Conservation (phyloP, 768 basidiomycete genomes). For the Phlegmacium glaucopus region DNA sequence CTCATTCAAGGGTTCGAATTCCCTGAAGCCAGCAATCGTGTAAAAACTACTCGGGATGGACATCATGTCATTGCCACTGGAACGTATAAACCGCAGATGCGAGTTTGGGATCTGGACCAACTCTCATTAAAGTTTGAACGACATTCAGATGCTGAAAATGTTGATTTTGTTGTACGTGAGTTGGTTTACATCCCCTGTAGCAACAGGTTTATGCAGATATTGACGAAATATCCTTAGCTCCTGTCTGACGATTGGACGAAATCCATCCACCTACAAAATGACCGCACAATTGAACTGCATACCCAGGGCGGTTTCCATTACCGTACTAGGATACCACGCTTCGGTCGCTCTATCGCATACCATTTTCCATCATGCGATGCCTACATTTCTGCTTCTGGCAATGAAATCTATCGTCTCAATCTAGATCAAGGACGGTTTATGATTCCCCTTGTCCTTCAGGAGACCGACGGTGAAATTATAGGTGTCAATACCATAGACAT, state of each 20-base stretch:
- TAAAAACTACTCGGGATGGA: constrained; percentile 90
- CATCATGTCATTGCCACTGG: constrained; percentile 93
- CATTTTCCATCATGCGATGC: constrained; percentile 94
- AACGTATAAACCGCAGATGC: constrained; percentile 96
- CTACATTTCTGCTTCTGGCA: constrained; percentile 78
- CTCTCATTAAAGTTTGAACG: constrained; percentile 93
- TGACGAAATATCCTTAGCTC: constrained; percentile 45
- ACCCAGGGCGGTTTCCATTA: constrained; percentile 93
- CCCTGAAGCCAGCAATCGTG: constrained; percentile 90
- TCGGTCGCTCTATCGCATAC: constrained; percentile 89
- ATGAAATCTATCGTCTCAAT: constrained; percentile 90
- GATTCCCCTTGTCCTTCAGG: constrained; percentile 65
- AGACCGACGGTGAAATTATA: constrained; percentile 51
- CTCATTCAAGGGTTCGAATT: constrained; percentile 97
- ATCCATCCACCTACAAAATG: constrained; percentile 92
- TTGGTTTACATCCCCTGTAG: constrained; percentile 20
- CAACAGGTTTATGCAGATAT: constrained; percentile 1
- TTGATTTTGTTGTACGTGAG: constrained; percentile 94
- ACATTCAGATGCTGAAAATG: constrained; percentile 94
- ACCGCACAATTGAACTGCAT: constrained; percentile 92
- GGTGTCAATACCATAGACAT: constrained; percentile 93
- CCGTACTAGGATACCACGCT: constrained; percentile 89
- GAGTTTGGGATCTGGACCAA: constrained; percentile 93
- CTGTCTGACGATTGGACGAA: constrained; percentile 99
- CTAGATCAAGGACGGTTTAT: constrained; percentile 94